Conservation (phyloP, 805 yeast species). For the Starmera quercuum region DNA sequence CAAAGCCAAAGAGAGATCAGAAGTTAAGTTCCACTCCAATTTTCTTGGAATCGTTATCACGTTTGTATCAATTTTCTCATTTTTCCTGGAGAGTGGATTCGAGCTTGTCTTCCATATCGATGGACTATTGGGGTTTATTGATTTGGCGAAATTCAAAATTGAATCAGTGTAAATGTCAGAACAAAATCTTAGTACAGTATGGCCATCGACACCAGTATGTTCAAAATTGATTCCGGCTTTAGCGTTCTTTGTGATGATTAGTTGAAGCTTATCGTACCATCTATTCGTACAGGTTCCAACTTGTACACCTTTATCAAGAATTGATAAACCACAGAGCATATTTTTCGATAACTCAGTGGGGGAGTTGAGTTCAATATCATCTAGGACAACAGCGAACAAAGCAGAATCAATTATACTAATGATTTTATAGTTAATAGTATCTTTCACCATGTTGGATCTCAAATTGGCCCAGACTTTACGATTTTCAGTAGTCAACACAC, state of each 20-base stretch:
- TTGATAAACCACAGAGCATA: conserved; percentile 81
- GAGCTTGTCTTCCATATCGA: conserved; percentile 55
- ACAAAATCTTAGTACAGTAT: conserved; percentile 81
- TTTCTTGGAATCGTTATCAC: conserved; percentile 72
- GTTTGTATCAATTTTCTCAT: conserved; percentile 34
- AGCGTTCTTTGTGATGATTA: conserved; percentile 81
- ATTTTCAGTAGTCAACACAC: conserved; percentile 85
- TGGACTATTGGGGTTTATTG: conserved; percentile 66
- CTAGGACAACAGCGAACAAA: conserved; percentile 75
- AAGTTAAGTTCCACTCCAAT: conserved; percentile 80
- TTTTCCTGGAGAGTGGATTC: conserved; percentile 37
- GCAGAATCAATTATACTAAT: conserved; percentile 74
- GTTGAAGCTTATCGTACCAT: conserved; percentile 90
- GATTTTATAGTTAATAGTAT: conserved; percentile 58
- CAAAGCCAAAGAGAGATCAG: conserved; percentile 68
- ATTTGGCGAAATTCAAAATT: conserved; percentile 75
- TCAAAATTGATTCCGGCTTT: conserved; percentile 92
- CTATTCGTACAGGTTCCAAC: conserved; percentile 91
- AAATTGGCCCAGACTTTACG: conserved; percentile 81
- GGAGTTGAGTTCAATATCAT: conserved; percentile 59
- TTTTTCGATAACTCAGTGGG: conserved; percentile 67
- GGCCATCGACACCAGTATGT: conserved; percentile 94
- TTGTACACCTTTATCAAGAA: conserved; percentile 77
- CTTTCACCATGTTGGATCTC: conserved; percentile 43
- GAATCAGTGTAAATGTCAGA: conserved; percentile 90